A percentile compares a stretch with the other conserved stretches of the same genome.
Conservation (phyloP, 2,329 filamentous ascomycete species). For the Hortaea werneckii region DNA sequence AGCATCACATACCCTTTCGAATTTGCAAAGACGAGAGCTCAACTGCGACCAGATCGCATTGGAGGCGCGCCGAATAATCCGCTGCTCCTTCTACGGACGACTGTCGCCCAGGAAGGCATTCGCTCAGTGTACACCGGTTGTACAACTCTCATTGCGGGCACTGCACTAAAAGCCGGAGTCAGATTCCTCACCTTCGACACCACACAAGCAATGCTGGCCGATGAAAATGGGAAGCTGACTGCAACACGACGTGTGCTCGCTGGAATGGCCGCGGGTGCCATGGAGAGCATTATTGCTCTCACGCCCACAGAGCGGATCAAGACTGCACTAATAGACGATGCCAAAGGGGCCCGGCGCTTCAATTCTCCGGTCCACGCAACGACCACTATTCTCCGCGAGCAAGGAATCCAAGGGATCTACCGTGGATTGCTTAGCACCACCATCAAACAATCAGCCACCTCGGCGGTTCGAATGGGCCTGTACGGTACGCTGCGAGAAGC, state of each 20-base stretch:
- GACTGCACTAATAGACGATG: conserved; percentile 95
- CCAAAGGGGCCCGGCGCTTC: conserved; percentile 84
- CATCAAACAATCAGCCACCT: conserved; percentile 87
- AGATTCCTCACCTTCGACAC: conserved; percentile 94
- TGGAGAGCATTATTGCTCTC: conserved; percentile 84
- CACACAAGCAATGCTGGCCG: conserved; percentile 74
- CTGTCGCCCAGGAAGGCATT: conserved; percentile 63
- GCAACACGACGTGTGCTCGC: conserved; percentile 85
- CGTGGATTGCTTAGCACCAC: conserved; percentile 94
- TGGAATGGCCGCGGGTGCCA: conserved; percentile 89
- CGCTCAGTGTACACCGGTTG: conserved; percentile 95
- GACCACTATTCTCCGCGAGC: conserved; percentile 74
- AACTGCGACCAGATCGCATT: conserved; percentile 76
- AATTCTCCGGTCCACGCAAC: conserved; percentile 60
- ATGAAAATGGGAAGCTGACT: conserved; percentile 77
- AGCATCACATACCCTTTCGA: conserved; percentile 92
- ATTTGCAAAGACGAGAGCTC: conserved; percentile 90
- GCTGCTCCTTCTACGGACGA: conserved; percentile 39
- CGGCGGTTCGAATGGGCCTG: conserved; percentile 82
- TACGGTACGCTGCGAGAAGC: conserved; percentile 90
- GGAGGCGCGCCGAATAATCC: conserved; percentile 71
- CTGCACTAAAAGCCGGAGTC: conserved; percentile 91
- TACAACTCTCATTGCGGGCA: conserved; percentile 92
- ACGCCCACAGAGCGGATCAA: conserved; percentile 98
- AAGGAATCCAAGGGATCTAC: conserved; percentile 86